A percentile compares a stretch with the other conserved stretches of the same genome.
These are phyloP conservation scores for Trichosporon faecale DNA, from an alignment of 1,284 basidiomycete species.

Conservation along the genomic window DNA sequence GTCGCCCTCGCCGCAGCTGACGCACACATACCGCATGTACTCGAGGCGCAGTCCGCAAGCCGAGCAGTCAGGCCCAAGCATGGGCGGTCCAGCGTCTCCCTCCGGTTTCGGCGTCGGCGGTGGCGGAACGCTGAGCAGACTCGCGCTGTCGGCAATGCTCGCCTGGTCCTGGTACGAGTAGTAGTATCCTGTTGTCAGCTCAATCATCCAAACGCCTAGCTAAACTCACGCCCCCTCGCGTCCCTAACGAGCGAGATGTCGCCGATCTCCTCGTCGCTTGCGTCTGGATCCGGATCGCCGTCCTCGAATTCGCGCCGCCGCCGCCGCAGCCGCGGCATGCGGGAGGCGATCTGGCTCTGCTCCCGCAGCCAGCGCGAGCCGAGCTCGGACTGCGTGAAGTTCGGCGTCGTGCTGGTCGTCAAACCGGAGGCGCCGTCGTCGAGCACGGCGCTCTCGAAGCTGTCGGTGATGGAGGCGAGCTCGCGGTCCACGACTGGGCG, in stretches of 20 bases:
- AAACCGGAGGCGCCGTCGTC: conserved; percentile 10
- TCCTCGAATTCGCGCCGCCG: conserved; percentile 31
- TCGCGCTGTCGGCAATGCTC: conserved; percentile 26
- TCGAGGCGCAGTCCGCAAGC: conserved; percentile 70
- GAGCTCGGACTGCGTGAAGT: conserved; percentile 55
- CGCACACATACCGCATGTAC: conserved; percentile 78
- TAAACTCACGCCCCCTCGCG: conserved; percentile 46
- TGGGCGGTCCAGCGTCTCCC: conserved; percentile 55
- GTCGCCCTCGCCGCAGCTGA: conserved; percentile 69
- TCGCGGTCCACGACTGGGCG: background rate
- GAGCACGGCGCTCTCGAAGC: conserved; percentile 1
- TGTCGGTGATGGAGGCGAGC: background rate
- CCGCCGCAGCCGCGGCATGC: conserved; percentile 21
- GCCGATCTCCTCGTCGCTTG: conserved; percentile 43
- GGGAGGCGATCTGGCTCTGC: conserved; percentile 60
- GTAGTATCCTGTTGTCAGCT: conserved; percentile 42
- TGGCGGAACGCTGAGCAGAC: background rate
- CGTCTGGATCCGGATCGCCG: conserved; percentile 41
- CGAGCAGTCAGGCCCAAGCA: conserved; percentile 72
- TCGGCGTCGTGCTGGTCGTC: conserved; percentile 34
- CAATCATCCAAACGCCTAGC: background rate
- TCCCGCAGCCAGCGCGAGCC: conserved; percentile 77
- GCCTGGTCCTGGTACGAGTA: conserved; percentile 49
- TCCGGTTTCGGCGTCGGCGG: background rate
- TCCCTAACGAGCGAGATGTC: conserved; percentile 46